Base-by-base conservation (phyloP, 2,329 filamentous ascomycete species). In the Metarhizium rileyi region DNA sequence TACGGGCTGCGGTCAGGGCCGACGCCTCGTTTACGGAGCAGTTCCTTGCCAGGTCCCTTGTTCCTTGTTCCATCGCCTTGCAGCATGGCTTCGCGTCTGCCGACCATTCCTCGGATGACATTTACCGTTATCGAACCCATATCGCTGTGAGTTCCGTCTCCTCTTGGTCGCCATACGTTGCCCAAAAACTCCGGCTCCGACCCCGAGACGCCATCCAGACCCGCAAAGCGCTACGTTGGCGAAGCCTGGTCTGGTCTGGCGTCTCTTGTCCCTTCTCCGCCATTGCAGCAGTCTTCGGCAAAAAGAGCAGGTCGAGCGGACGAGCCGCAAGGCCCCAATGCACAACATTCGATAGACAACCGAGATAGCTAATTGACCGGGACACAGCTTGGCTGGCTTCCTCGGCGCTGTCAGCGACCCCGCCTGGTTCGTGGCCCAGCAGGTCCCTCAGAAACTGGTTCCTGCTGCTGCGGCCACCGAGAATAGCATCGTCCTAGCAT, bases 71-170 rank as follows among this genome's bases (percentile, higher is more conserved):
- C 6, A 26, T 23, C 23, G 23, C 18, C 14, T 35, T 25, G 28
- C 50, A 57, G 43, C 44, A 84, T 84, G 81, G 71, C 80, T 10
- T 74, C 81, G 26, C 74, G 77, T 53, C 72, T 88, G 22, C 83
- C 84, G 2, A 60, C 72, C 3, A 71, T 86, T 59, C 84, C 84
- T 12, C 74, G 81, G 52, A 63, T 84, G 44, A 69, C 86, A 45
- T 86, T 88, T 56, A 84, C 81, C 27, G 63, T 86, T 48, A 61
- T 86, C 40, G 84, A 88, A 64, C 84, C 84, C 28, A 70, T 86
- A 52, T 83, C 81, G 20, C 71, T 86, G 81, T 85, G 73, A 67
- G 75, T 61, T n/a, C 18, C 41, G 35, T 9, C n/a, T 20, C 41
- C 14, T 16, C n/a, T 18, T 10, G 30, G 25, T 18, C 40, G 45